Conservation (phyloP, 352 stramenopile genomes). For the Blastocystis sp. region DNA sequence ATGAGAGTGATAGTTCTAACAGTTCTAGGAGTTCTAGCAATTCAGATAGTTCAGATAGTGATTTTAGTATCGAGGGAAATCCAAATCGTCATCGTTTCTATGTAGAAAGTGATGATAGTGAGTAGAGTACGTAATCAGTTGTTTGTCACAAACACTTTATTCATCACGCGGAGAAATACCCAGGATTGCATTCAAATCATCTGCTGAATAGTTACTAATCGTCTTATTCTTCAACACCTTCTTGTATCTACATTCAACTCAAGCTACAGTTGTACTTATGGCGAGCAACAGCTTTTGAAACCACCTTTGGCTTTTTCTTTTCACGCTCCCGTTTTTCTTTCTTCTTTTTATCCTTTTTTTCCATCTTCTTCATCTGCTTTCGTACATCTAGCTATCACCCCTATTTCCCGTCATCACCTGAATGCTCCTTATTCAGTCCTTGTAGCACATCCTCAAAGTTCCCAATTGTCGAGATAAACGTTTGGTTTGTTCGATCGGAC, state of each 20-base stretch:
- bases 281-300: background rate
- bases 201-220: slow-evolving; percentile 31
- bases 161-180: slow-evolving; percentile 26
- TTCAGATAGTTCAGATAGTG: background rate
- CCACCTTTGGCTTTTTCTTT: slow-evolving; percentile 16
- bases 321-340: background rate
- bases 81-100: slow-evolving; percentile 54
- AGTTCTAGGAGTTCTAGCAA: background rate
- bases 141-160: background rate
- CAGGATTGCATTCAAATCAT: slow-evolving; percentile 58
- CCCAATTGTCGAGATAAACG: slow-evolving; percentile 51
- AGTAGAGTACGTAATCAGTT: background rate
- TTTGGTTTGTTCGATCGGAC: background rate
- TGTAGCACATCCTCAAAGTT: slow-evolving; percentile 42
- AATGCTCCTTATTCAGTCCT: slow-evolving; percentile 42
- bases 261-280: background rate
- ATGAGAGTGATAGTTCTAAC: slow-evolving; percentile 56
- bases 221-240: slow-evolving; percentile 48
- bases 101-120: slow-evolving; percentile 29
- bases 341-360: slow-evolving; percentile 55
- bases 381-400: background rate
- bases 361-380: slow-evolving; percentile 38
- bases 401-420: background rate
- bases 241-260: slow-evolving; percentile 2
- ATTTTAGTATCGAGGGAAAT: slow-evolving; percentile 32